Base-by-base conservation (phyloP, 225 moss, liverwort and hornwort genomes). In the Straminergon stramineum region DNA sequence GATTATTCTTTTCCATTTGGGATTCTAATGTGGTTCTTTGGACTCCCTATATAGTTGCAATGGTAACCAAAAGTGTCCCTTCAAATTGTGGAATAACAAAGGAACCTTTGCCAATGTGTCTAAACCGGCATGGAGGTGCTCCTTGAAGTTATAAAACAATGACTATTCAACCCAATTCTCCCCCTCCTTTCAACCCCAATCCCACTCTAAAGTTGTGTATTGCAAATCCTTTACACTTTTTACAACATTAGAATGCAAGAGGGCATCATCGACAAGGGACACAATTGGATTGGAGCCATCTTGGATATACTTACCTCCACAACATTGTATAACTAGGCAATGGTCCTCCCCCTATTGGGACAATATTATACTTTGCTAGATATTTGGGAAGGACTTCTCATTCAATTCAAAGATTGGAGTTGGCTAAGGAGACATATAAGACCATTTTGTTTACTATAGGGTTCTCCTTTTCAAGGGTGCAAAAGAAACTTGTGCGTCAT, bases 231-330 rank as follows among this genome's bases (percentile, higher is more conserved):
- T 11, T 11, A 51, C 2, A 32, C 4, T 48, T 75, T 75, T 74
- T 5, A 75, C 18, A 2, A 30, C 17, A 11, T 17, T 30, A 17
- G 11, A 28, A 45, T 74, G 30, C 30, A 75, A 30, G 6, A 10
- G 3, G 48, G 3, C 16, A 9, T 5, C 43, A 15, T 26, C 4
- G 27, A 5, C 16, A 16, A 17, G 5, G 3, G 10, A 9, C 1
- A 6, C 15, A 73, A 3, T 43, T 27, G 3, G 16, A 9, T 30
- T 48, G 6, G 30, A 2, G 15, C 4, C 30, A 75, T 48, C 48
- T 30, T 18, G 3, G 6, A 11, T 75, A 30, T 45, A 71, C 8
- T 70, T 39, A 14, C 71, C 41, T 70, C 41, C 15, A 26, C 24
- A 41, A 5, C 15, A 26, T 26, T 41, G 15, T 26, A 41, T 23